Evolutionary conservation across 257 asterid species (phyloP), one percentile per base, ranked within the genome.

Genomic region (Forsythia viridissima): DNA sequence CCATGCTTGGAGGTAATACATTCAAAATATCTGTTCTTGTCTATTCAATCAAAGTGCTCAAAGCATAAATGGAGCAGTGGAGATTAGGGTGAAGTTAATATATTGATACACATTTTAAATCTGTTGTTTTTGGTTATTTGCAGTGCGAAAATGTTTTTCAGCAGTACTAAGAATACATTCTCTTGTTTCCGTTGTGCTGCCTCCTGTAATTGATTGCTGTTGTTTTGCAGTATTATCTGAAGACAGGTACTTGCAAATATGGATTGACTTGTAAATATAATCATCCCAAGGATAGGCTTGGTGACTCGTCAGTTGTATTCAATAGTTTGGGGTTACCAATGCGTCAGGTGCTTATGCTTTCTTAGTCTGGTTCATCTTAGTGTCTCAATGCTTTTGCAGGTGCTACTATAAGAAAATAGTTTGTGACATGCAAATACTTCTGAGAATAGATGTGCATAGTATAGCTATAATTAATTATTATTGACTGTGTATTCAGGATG

Each of bases 201-300:
- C 69, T 41, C 68, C 59, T 63, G 41, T 80, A 43, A 75, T 20
- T n/a, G 20, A 66, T 65, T 75, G 41, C 16, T 74, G 57, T 81
- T 68, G 59, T 68, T 80, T 80, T 87, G 88, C 91, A 91, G 97
- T 84, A 80, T 84, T 91, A 86, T 81, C 80, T 91, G 61, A 91
- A 86, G 92, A 91, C 94, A 66, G 97, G 97, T 70, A 86, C 89
- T 20, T 91, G 97, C 87, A 91, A 88, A 80, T 91, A 84, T 73
- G 97, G 97, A 51, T 80, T 88, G 8, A 77, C 90, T 10, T 91
- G 97, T 84, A 90, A 84, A 86, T 91, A 88, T 79, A 90, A 91
- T 85, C 97, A 91, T 73, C 97, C 97, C 7, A 89, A 84, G 86
- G 85, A 88, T 48, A 83, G 86, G 85, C 87, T 40, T 70, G 73